Evolutionary conservation across 2,329 filamentous ascomycete species (phyloP).

Genomic region (Phialophora macrospora): DNA sequence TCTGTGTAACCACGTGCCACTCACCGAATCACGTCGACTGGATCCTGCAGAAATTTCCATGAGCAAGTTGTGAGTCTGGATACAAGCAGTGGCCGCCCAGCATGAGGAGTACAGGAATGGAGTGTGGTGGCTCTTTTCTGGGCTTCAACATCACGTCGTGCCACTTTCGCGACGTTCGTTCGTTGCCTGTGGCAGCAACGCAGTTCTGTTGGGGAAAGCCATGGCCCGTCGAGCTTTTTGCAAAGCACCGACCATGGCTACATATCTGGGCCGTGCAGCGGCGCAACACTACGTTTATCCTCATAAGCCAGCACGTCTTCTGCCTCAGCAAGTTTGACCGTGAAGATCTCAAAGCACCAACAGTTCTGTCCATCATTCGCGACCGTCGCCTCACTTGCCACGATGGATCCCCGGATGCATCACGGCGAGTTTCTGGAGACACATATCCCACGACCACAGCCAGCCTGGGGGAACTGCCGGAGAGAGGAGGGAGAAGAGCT

Average conservation of each 20-base stretch:
- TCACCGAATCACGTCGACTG: neutral
- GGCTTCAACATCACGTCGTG: neutral
- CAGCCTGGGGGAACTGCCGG: neutral
- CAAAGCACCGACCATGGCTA: neutral
- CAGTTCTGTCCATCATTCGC: neutral
- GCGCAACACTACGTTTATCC: neutral
- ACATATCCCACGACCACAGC: neutral
- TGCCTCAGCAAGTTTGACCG: neutral
- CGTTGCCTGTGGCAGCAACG: neutral
- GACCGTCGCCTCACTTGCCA: neutral
- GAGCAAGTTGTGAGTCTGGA: neutral
- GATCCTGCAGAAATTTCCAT: neutral
- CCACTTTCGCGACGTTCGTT: neutral
- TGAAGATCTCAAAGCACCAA: neutral
- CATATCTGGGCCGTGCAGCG: neutral
- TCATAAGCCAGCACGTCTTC: neutral
- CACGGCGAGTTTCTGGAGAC: neutral
- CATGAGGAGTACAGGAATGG: neutral
- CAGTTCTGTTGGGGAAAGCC: neutral
- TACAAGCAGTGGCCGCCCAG: neutral
- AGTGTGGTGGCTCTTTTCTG: neutral
- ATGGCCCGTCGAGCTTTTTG: neutral
- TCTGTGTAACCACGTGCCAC: neutral
- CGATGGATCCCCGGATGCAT: neutral
- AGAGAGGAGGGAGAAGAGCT: neutral